Evolutionary conservation across 129 eudicot species (phyloP), one percentile per base, ranked within the genome.

Genomic region (Lactuca saligna): DNA sequence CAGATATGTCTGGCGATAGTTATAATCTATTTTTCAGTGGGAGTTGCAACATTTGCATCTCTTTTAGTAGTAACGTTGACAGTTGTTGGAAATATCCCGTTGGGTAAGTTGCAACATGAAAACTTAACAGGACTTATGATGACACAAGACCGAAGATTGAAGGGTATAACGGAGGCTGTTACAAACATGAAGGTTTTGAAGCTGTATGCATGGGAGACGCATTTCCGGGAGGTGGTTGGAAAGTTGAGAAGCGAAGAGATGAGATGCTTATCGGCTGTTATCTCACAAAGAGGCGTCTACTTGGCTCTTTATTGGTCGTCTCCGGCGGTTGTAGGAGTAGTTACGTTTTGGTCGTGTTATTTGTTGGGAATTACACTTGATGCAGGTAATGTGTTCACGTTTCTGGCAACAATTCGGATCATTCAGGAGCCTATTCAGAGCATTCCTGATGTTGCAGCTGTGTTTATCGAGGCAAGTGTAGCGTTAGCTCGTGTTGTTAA

Each of bases 191-290:
- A 84, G 69, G 83, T 87, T 16, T 62, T 84, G 72, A 87, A 87
- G 75, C 57, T 84, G 75, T 87, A 87, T 59, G 87, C 89, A 11
- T 84, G 89, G 94, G 94, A 87, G 61, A 79, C 54, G 0, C 80
- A 87, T 79, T 81, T 87, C 74, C 76, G 61, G 49, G 74, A 73
- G 50, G 86, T 38, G 4, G 61, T 67, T 0, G 81, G 76, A 34
- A 49, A 35, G 68, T 25, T 84, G 31, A 37, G 87, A 55, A 55
- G 53, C 17, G 83, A 81, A 61, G 94, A 87, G 66, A 29, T 55
- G 3, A 66, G 4, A 41, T 81, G 83, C 80, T 6, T 87, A 53
- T 65, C 71, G 0, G 74, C 81, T 1, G 71, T 84, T 54, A 35
- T 81, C 17, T 13, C 74, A 0, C 86, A 76, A 75, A 74, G 78